Conservation (phyloP, 78 protist genomes). For the Dictyostelium capitatum region DNA sequence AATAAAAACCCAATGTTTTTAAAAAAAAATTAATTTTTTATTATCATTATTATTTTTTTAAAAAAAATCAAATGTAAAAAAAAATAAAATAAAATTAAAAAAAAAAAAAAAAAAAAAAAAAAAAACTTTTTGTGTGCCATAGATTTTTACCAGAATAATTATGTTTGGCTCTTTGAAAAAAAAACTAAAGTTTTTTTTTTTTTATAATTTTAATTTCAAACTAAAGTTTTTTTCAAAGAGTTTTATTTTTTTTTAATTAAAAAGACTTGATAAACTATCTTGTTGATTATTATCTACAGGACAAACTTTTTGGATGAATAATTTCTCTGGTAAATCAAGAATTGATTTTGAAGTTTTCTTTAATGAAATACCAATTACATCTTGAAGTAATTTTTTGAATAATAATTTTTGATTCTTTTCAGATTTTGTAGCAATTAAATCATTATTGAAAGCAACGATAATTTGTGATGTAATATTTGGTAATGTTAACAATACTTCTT, state of each 20-base stretch:
- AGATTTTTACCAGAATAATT: too few relatives aligned
- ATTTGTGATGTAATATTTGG: slow-evolving; percentile 16
- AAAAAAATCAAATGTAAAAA: too few relatives aligned
- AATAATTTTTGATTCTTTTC: slow-evolving; percentile 44
- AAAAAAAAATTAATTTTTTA: too few relatives aligned
- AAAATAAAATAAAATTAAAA: too few relatives aligned
- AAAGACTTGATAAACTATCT: slow-evolving; percentile 1
- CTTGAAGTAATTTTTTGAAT: slow-evolving; percentile 42
- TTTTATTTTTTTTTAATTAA: too few relatives aligned
- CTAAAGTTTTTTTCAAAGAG: too few relatives aligned
- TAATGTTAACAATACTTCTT: slow-evolving; percentile 19
- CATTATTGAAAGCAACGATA: slow-evolving; percentile 8
- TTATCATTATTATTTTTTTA: too few relatives aligned
- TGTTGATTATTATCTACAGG: background rate
- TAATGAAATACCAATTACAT: slow-evolving; percentile 10
- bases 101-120: too few relatives aligned
- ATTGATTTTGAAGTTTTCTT: slow-evolving; percentile 41
- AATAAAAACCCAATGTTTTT: background rate
- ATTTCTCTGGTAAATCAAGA: slow-evolving; percentile 54
- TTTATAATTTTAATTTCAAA: too few relatives aligned
- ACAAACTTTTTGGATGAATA: slow-evolving; percentile 27
- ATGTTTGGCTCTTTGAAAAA: too few relatives aligned
- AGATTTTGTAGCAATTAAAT: background rate
- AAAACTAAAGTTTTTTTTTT: background rate
- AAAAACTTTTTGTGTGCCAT: too few relatives aligned